Base-by-base conservation (phyloP, 169 alveolate genomes). In the Miamiensis avidus region DNA sequence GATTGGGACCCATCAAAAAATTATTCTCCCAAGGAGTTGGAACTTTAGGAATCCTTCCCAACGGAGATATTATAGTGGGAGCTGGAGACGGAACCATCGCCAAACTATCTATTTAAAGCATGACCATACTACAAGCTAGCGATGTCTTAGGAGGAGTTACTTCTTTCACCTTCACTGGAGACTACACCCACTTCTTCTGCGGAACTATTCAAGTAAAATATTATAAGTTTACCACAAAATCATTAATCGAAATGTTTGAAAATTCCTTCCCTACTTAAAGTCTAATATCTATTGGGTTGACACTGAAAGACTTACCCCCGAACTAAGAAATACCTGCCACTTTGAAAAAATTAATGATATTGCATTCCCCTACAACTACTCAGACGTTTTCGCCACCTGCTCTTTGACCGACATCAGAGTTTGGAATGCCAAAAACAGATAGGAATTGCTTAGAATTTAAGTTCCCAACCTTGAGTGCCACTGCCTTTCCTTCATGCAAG, bases 271-370 rank as follows among this genome's bases (percentile, higher is more conserved):
- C 1, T 1, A 15, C 16, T 29, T n/a, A 75, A 29, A 91, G 82
- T 93, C 98, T 29, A 97, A 97, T 86, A 97, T 97, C 76, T 98
- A 98, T 92, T 95, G 98, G 97, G 95, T 97, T 32, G 98, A 96
- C 82, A 90, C 96, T 81, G 98, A 96, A 73, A 89, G 94, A n/a
- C 81, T 96, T 49, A 94, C 94, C 26, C 98, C 98, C 0, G 99
- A 96, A 86, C 89, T 97, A 31, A 93, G 98, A 84, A 95, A 95
- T 85, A 94, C 98, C 25, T 96, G 98, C 82, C 99, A 97, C 83
- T 92, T 89, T 84, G 98, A 95, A 81, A 88, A 94, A 77, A 95
- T 97, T 83, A 96, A 96, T 75, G 97, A 94, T 85, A 89, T 96
- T 16, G 94, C 93, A n/a, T 94, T 96, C 89, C 98, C 98, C 49